These are phyloP conservation scores for Picochlorum sp. DNA, from an alignment of 139 green algal genomes.

Conservation along the genomic window DNA sequence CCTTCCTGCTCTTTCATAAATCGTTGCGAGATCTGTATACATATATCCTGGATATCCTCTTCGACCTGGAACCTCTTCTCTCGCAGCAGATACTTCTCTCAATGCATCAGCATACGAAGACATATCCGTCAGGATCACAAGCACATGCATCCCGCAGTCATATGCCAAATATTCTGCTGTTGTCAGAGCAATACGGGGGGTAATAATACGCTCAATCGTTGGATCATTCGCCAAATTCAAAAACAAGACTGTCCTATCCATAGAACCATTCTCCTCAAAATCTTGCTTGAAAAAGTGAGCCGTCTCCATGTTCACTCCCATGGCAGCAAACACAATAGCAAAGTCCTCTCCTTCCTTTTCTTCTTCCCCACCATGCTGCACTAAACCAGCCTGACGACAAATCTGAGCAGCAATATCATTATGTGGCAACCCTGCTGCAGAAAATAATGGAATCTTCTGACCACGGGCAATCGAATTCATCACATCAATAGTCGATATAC, in stretches of 20 bases:
- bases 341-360: slow-evolving; percentile 54
- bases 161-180: slow-evolving; percentile 98
- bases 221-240: slow-evolving; percentile 99
- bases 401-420: slow-evolving; percentile 99
- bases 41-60: slow-evolving; percentile 96
- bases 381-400: slow-evolving; percentile 82
- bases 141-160: slow-evolving; percentile 96
- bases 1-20: slow-evolving; percentile 96
- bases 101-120: slow-evolving; percentile 96
- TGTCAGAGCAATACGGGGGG: slow-evolving; percentile 96
- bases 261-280: slow-evolving; percentile 98
- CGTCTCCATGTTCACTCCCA: slow-evolving; percentile 99
- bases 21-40: slow-evolving; percentile 99
- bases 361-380: slow-evolving; percentile 30
- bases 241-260: slow-evolving; percentile 96
- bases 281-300: slow-evolving; percentile 99
- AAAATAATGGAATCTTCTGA: slow-evolving; percentile 99
- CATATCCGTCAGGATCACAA: slow-evolving; percentile 99
- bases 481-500: slow-evolving; percentile 98
- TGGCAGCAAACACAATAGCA: slow-evolving; percentile 98
- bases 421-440: slow-evolving; percentile 93
- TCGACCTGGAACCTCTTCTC: slow-evolving; percentile 97
- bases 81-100: slow-evolving; percentile 92
- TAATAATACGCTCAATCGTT: slow-evolving; percentile 99
- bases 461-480: slow-evolving; percentile 99